Evolutionary conservation across 495 filamentous ascomycete species (phyloP).

Genomic region (Penicillium egyptiacum): DNA sequence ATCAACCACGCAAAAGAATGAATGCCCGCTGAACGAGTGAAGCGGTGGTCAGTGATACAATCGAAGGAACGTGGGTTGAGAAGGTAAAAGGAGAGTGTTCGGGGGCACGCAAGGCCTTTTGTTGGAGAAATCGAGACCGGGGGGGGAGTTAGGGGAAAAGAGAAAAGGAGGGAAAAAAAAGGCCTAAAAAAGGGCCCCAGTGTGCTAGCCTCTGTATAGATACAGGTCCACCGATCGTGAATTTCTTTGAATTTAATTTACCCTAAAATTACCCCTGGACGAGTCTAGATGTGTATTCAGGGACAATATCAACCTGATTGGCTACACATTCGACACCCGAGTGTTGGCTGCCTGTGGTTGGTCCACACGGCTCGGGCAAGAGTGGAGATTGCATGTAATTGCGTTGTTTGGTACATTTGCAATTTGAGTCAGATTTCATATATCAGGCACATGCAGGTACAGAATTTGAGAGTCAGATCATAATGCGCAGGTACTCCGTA

Average conservation of each 20-base stretch:
- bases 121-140: slow-evolving; percentile 30
- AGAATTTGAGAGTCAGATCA: no score
- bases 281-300: slow-evolving; percentile 23
- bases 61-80: slow-evolving; percentile 41
- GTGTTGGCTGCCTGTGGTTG: slow-evolving; percentile 20
- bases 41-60: slow-evolving; percentile 66
- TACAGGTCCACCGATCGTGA: slow-evolving; percentile 27
- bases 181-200: slow-evolving; percentile 14
- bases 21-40: slow-evolving; percentile 97
- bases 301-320: slow-evolving; percentile 20
- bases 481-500: not conserved
- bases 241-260: slow-evolving; percentile 12
- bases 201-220: not conserved
- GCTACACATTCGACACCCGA: not conserved
- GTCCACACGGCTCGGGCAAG: slow-evolving; percentile 30
- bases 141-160: slow-evolving; percentile 38
- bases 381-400: slow-evolving; percentile 16
- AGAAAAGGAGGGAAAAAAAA: slow-evolving; percentile 26
- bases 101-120: slow-evolving; percentile 55
- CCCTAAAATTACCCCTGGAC: slow-evolving; percentile 14
- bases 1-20: slow-evolving; percentile 51
- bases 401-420: not conserved
- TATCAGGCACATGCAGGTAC: slow-evolving; percentile 7
- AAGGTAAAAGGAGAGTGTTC: slow-evolving; percentile 38
- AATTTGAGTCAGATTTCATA: not conserved